Evolutionary conservation across 805 yeast species (phyloP).

Genomic region (Saccharomycopsis fermentans): DNA sequence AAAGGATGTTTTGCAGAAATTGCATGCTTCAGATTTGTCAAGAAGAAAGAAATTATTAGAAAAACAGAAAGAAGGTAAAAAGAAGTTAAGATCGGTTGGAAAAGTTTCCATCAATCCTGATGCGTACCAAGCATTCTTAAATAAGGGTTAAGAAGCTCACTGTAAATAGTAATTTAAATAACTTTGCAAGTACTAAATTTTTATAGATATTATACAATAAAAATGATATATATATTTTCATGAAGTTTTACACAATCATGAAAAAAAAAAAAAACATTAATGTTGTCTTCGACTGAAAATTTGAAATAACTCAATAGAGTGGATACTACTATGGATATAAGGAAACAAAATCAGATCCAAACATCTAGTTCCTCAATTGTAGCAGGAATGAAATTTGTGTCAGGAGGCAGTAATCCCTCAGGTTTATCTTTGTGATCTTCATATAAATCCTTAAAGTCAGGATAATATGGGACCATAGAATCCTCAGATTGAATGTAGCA

Average conservation of each 20-base stretch:
- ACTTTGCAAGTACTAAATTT: background rate
- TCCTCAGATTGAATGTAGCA: constrained; percentile 69
- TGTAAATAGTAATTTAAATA: background rate
- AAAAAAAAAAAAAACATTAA: background rate
- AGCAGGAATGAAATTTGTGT: constrained; percentile 13
- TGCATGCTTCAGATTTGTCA: constrained; percentile 89
- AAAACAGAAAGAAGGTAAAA: constrained; percentile 91
- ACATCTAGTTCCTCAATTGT: constrained; percentile 42
- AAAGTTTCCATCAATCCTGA: constrained; percentile 69
- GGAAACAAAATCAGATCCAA: background rate
- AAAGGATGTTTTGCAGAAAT: constrained; percentile 86
- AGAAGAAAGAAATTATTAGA: constrained; percentile 80
- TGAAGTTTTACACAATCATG: background rate
- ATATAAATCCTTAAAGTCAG: constrained; percentile 34
- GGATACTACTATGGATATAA: too few species aligned
- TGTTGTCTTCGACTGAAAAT: too few species aligned
- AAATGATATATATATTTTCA: background rate
- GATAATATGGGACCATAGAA: constrained; percentile 75
- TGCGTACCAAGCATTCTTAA: constrained; percentile 78
- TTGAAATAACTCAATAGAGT: too few species aligned
- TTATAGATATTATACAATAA: background rate
- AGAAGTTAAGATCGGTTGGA: constrained; percentile 70
- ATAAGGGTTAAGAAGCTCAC: background rate
- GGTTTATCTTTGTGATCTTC: constrained; percentile 22
- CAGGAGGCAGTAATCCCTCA: background rate